Conservation (phyloP, 257 asterid species). For the Oldenlandia corymbosa region DNA sequence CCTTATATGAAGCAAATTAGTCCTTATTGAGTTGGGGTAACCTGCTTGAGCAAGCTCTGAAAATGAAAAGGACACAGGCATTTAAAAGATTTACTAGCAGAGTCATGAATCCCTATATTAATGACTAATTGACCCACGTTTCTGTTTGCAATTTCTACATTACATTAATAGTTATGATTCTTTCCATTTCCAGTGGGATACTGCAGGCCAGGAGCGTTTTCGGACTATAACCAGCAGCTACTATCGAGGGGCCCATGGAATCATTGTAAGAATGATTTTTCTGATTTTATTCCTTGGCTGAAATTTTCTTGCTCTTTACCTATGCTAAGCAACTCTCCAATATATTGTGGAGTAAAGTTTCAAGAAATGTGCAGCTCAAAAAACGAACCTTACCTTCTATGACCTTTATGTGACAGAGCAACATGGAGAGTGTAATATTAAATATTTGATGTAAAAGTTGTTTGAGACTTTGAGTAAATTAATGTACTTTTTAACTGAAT, state of each 20-base stretch:
- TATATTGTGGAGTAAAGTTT: no score
- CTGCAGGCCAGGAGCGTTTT: conserved; percentile 98
- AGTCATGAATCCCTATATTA: neutral
- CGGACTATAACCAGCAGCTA: conserved; percentile 98
- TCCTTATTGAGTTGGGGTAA: neutral
- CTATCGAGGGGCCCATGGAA: conserved; percentile 98
- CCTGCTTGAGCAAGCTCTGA: neutral
- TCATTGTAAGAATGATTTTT: conserved; percentile 57
- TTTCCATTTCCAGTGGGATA: conserved; percentile 78
- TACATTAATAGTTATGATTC: neutral
- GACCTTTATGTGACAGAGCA: no score
- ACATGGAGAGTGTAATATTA: no score
- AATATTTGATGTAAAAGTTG: no score
- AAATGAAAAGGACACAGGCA: neutral
- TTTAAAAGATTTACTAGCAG: neutral
- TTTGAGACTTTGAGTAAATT: no score
- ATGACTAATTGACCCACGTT: neutral
- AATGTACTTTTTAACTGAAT: neutral
- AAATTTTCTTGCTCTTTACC: conserved; percentile 12
- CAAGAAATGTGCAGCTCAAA: no score
- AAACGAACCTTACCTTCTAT: no score
- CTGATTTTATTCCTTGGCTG: no score
- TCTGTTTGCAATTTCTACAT: neutral
- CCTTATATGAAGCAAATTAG: neutral
- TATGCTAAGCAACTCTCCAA: no score